Evolutionary conservation across 2,329 filamentous ascomycete genomes (phyloP), one percentile per base, ranked within the genome.

Genomic region (Colletotrichum costaricense): DNA sequence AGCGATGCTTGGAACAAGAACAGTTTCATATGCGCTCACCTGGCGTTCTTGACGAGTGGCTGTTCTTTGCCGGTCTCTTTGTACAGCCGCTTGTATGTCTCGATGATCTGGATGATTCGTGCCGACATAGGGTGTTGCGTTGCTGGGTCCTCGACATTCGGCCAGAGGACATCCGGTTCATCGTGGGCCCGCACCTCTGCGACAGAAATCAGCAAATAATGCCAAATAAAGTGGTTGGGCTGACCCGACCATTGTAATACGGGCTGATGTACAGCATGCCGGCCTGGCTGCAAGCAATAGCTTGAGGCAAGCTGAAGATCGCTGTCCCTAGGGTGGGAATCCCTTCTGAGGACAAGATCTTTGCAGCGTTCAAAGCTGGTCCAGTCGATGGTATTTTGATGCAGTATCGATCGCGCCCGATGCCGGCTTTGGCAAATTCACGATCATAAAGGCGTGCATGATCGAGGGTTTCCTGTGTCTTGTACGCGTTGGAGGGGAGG

Each of bases 341-440:
- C 4, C 86, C 85, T 72, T 87, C 85, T 1, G 77, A 74, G 4
- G 80, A 80, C 38, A 88, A 80, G 16, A 82, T 79, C 60, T 82
- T 84, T 33, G 83, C 84, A 0, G 85, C 86, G 65, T 84, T 86
- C 30, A 88, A 77, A 11, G 84, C 86, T 0, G 86, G 82, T 0
- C 86, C 86, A 0, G 86, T 88, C 30, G 82, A 83, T 11, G 86
- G 86, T 28, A 88, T 88, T 78, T 88, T 88, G 81, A 88, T 87
- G 75, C 84, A 86, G 76, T 84, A 87, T 12, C 84, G 81, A 69
- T 87, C 85, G 22, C 84, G 81, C 4, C 81, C 75, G 57, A 88
- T 85, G 2, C 86, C 85, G 2, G 81, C 83, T 5, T 79, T 81
- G 5, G 82, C 81, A 67, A 88, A 87, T 76, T 88, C 86, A 4